These are phyloP conservation scores for Beauveria sp. DNA, from an alignment of 2,329 filamentous ascomycete genomes.

Conservation along the genomic window DNA sequence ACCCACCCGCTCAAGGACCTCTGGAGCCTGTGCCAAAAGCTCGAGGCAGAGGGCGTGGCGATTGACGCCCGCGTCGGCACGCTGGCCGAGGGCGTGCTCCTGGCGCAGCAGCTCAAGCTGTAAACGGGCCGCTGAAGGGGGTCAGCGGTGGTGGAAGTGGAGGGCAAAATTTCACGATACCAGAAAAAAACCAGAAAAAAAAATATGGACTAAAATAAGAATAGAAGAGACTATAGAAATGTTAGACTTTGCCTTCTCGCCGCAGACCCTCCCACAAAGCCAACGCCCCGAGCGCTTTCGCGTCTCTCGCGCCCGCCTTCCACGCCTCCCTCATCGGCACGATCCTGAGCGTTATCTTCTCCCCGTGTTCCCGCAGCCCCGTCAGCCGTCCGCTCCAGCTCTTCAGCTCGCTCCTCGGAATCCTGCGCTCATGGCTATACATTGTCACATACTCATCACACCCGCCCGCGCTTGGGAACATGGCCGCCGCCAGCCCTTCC, in stretches of 20 bases:
- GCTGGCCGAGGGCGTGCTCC: slow-evolving; percentile 69
- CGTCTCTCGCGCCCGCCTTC: slow-evolving; percentile 49
- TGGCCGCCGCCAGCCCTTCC: slow-evolving; percentile 36
- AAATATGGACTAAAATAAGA: background rate
- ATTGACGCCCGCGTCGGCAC: slow-evolving; percentile 75
- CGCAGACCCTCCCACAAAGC: slow-evolving; percentile 51
- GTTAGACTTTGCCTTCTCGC: slow-evolving; percentile 35
- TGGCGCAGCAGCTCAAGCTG: slow-evolving; percentile 52
- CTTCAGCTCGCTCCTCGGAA: slow-evolving; percentile 40
- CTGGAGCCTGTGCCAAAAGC: slow-evolving; percentile 57
- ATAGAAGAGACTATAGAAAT: slow-evolving; percentile 2
- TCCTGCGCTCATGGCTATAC: slow-evolving; percentile 47
- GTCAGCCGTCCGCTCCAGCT: slow-evolving; percentile 52
- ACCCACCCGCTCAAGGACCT: slow-evolving; percentile 55
- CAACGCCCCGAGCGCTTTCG: slow-evolving; percentile 52
- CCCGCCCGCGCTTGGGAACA: slow-evolving; percentile 52
- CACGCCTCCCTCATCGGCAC: slow-evolving; percentile 50
- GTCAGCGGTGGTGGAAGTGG: too few relatives aligned
- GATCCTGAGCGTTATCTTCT: slow-evolving; percentile 55
- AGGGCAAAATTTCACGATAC: background rate
- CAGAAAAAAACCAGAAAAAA: background rate
- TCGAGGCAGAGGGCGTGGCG: slow-evolving; percentile 65
- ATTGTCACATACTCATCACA: slow-evolving; percentile 55
- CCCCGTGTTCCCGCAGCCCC: slow-evolving; percentile 48
- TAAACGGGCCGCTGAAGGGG: slow-evolving; percentile 13